Evolutionary conservation across 352 stramenopile species (phyloP), one percentile per base, ranked within the genome.

Genomic region (Phytophthora tentaculata): DNA sequence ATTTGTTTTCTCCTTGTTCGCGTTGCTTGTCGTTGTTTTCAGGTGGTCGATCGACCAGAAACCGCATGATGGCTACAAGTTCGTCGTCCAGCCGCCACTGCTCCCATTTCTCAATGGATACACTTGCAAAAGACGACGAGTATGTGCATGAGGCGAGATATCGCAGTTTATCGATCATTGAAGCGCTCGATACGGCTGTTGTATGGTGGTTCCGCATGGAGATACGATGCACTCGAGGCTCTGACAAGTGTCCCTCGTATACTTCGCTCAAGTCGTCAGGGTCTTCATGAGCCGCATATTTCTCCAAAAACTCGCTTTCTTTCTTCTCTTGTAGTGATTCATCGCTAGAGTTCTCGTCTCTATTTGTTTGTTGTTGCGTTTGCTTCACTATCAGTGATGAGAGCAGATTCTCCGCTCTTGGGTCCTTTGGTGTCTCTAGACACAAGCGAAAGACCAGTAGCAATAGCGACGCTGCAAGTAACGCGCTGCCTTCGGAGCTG

Each of bases 251-350:
- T 44, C 79, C 81, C 52, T 90, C 77, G 52, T 90, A 90, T 8
- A 90, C 77, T 53, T 84, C 61, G 64, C 79, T 83, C 22, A 90
- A 56, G 62, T 90, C 81, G 44, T 90, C 79, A 6, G 81, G 79
- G 52, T 90, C 81, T 72, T 90, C 81, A 29, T 86, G 48, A 0
- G 71, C 70, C 22, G 81, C 81, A 44, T 69, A 84, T 23, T 81
- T 77, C 52, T 83, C 77, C 22, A 74, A 67, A 56, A 73, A 73
- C 0, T 22, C 57, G 6, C 60, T 56, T 9, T 60, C 29, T 5
- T 24, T 28, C 19, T 62, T 28, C 7, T 45, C 6, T 22, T 61
- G 2, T 12, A 20, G n/a, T 45, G 24, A 5, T 19, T 61, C 23
- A 24, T 55, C 23, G 20, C 32, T 24, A 35, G 20, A 22, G 32